Evolutionary conservation across 306 rosid genomes (phyloP), one percentile per base, ranked within the genome.

Genomic region (Cicer cuneatum): DNA sequence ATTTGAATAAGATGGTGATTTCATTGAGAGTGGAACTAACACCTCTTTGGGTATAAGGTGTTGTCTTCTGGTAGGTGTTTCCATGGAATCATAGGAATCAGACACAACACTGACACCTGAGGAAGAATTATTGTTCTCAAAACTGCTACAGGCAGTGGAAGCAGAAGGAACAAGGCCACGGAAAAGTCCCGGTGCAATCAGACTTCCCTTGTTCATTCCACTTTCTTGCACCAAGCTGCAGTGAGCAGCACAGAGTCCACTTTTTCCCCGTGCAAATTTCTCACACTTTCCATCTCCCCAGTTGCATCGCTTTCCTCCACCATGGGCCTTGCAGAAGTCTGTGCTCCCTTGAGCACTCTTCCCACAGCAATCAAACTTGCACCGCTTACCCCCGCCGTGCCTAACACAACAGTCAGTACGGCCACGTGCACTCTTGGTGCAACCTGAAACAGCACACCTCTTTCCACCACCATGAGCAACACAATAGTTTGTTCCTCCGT

Each of bases 341-440:
- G 99, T 94, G 87, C 99, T 92, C 43, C 99, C 99, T 73, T 94
- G 97, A n/a, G 99, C 99, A 83, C 99, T 94, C 85, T 92, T 94
- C 53, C 81, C 90, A 74, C 99, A 94, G 51, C 86, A 80, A 7
- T 90, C 97, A 62, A 14, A 82, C 87, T 70, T 90, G 86, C 99
- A 94, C 3, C 99, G 86, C 78, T 92, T 94, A 1, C 99, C 99
- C 41, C 99, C 99, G 9, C 99, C 99, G 45, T 94, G 99, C 85
- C 84, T 88, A 7, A 94, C 99, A 54, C 99, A 94, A 57, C 96
- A 94, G 77, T 92, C 97, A 7, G 99, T 94, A 2, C 99, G 95
- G 18, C 99, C 99, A 61, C 99, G 91, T 2, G 99, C 99, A 73
- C 99, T 94, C 83, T 89, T 94, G 37, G 98, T 89, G 84, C 99